Evolutionary conservation across 805 yeast species (phyloP), one percentile per base, ranked within the genome.

Genomic region (Trichomonascus vanleenenianus): DNA sequence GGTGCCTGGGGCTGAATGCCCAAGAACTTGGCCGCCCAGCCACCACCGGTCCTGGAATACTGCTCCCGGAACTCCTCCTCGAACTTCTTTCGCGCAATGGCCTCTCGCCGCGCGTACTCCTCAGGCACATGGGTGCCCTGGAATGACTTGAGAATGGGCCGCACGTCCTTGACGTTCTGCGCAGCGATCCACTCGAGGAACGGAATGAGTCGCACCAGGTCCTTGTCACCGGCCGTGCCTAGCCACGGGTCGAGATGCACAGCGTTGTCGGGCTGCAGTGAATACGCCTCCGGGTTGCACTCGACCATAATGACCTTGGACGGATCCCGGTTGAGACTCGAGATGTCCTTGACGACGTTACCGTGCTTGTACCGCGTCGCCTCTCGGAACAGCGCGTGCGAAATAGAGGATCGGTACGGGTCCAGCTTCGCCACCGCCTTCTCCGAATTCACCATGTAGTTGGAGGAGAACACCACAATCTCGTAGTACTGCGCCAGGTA

Each of bases 401-500:
- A 81, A 55, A 93, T 78, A 55, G 79, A 85, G 3, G 95, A 95
- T 60, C 84, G 89, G 67, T 84, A 78, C 15, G 98, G 98, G 66
- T 93, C 99, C 59, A 93, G 74, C 68, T 88, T 89, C 54, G 81
- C 80, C 42, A 89, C 86, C 36, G 87, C 78, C 56, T 76, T 82
- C 59, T 89, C 96, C 47, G 88, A 79, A 63, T 83, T 83, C 73
- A 84, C 83, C 79, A 81, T 82, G 57, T 84, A 83, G 62, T 85
- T 85, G 50, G 88, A 80, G 30, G 91, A 79, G 63, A 93, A 93
- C 40, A 94, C 70, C 44, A 93, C 97, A 62, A 93, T 82, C 70
- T 93, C 99, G 67, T 91, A 93, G 72, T 88, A 91, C 68, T 86
- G 95, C 6, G 96, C 85, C 56, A 93, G 72, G 67, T 93, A 93